phyloP scores from a whole-genome alignment of 1,284 basidiomycete species.

The Taiwanofungus camphoratus region DNA sequence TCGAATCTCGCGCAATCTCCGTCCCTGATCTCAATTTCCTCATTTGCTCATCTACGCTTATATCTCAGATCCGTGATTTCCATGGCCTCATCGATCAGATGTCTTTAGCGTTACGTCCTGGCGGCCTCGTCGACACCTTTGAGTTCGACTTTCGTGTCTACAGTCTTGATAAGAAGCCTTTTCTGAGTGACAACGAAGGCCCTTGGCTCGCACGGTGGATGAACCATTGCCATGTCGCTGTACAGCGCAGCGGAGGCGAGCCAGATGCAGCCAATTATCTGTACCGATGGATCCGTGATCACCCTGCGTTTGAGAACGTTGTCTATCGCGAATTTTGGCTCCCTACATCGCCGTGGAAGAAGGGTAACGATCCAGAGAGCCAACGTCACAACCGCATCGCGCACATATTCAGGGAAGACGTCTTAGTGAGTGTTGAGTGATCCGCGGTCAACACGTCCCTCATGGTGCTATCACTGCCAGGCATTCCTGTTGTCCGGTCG shows the following conservation, averaged over 20 bases:
- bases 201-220: constrained; percentile 62
- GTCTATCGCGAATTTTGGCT: constrained; percentile 53
- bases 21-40: constrained; percentile 14
- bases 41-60: constrained; percentile 12
- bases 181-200: constrained; percentile 37
- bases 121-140: constrained; percentile 57
- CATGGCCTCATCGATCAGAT: constrained; percentile 60
- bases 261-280: constrained; percentile 55
- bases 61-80: constrained; percentile 61
- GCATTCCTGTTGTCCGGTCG: constrained; percentile 57
- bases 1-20: constrained; percentile 19
- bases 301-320: constrained; percentile 51
- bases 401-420: constrained; percentile 37
- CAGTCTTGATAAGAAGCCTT: constrained; percentile 40
- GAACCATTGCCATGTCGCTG: constrained; percentile 44
- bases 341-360: constrained; percentile 46
- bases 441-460: not conserved
- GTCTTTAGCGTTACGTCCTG: constrained; percentile 57
- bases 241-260: constrained; percentile 50
- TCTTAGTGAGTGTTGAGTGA: constrained; percentile 30
- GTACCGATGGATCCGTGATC: constrained; percentile 43
- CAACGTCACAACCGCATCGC: constrained; percentile 28
- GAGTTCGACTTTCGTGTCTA: constrained; percentile 68
- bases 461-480: constrained; percentile 29
- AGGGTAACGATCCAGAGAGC: constrained; percentile 24